Evolutionary conservation across 441 rosid genomes (phyloP).

Genomic region (Manihot esculenta): DNA sequence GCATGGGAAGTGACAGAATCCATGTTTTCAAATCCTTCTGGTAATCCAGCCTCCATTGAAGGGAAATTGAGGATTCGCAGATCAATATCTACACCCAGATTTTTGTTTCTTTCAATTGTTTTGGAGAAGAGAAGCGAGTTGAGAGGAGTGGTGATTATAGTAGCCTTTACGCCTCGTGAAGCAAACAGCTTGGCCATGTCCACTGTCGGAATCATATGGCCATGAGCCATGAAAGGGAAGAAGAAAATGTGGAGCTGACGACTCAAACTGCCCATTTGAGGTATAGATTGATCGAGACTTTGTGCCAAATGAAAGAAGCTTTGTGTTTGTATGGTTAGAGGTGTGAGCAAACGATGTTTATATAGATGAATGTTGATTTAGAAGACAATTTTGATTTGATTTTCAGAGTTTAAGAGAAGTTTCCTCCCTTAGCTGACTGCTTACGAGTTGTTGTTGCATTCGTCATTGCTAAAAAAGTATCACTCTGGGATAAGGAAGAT

Average conservation of each 20-base stretch:
- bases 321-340: too few species aligned
- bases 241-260: slow-evolving; percentile 32
- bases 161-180: slow-evolving; percentile 38
- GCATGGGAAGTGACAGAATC: slow-evolving; percentile 29
- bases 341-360: too few species aligned
- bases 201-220: slow-evolving; percentile 54
- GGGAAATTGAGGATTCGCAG: slow-evolving; percentile 42
- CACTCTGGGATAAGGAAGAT: too few species aligned
- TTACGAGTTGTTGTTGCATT: too few species aligned
- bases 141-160: slow-evolving; percentile 48
- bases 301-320: too few species aligned
- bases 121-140: slow-evolving; percentile 33
- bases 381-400: too few species aligned
- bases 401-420: too few species aligned
- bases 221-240: slow-evolving; percentile 57
- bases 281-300: too few species aligned
- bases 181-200: slow-evolving; percentile 63
- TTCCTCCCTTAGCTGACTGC: too few species aligned
- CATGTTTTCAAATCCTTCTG: slow-evolving; percentile 48
- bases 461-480: too few species aligned
- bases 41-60: slow-evolving; percentile 43
- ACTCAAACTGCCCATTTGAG: slow-evolving; percentile 26
- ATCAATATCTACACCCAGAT: slow-evolving; percentile 25
- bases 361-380: too few species aligned
- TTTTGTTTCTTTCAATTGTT: slow-evolving; percentile 32